Evolutionary conservation across 148 eudicot species (phyloP), one percentile per base, ranked within the genome.

Genomic region (Fagopyrum homotropicum): DNA sequence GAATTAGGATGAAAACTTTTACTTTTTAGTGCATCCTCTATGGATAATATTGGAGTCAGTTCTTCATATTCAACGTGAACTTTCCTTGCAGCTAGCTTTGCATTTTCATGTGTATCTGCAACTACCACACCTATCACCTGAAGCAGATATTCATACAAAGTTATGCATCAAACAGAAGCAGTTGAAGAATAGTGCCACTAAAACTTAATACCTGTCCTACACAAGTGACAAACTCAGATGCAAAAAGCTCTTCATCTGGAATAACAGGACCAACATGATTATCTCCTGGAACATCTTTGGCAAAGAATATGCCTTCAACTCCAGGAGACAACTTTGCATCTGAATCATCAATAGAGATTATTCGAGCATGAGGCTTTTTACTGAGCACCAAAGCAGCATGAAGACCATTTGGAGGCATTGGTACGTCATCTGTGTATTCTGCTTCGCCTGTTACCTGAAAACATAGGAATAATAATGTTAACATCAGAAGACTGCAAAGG

Each of bases 21-120:
- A 74, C 55, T 55, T 77, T 79, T 72, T 61, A 96, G 47, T 54
- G 99, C 98, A 69, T 96, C 99, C 83, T 86, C 82, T 72, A 92
- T 92, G 47, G 99, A 92, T 78, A 96, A 75, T 52, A 96, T 64
- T 35, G 99, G 89, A 78, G 98, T 90, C 60, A 96, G 85, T 68
- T 92, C 98, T 82, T 90, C 95, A 80, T 96, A 92, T 78, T 92
- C 87, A 72, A 96, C 75, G 64, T 80, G 84, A 73, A 96, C 97
- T 76, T 84, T 90, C 79, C 88, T 83, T 45, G 95, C 97, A 17
- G 99, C 98, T 78, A 83, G 83, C 83, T 89, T 96, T 69, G 97
- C 99, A 83, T 90, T 86, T 84, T 92, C 93, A 77, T 86, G 98
- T 76, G 98, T 92, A 81, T 96, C 99, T 80, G 99, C 95, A 76